phyloP scores from a whole-genome alignment of 805 yeast species.

The Kuraishia borneana region DNA sequence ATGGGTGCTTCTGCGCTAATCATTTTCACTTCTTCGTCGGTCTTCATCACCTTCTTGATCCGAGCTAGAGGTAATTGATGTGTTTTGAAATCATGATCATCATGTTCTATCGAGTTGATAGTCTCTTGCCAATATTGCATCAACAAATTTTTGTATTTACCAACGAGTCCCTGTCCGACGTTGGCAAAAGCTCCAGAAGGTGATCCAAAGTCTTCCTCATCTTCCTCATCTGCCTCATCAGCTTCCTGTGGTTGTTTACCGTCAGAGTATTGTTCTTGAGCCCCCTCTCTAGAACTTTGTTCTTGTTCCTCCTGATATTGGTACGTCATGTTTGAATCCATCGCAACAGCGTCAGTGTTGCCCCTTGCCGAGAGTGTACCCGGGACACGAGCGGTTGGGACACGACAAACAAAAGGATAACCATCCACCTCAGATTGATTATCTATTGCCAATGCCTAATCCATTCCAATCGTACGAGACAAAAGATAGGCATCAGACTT shows the following conservation, averaged over 20 bases:
- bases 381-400: neutral
- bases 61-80: conserved; percentile 94
- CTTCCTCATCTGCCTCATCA: conserved; percentile 22
- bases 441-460: conserved; percentile 11
- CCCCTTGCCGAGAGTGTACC: neutral
- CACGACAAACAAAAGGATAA: neutral
- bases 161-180: conserved; percentile 86
- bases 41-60: conserved; percentile 95
- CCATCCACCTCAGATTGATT: too few relatives aligned
- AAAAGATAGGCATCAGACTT: conserved; percentile 36
- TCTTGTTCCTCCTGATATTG: neutral
- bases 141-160: conserved; percentile 77
- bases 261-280: conserved; percentile 5
- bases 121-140: conserved; percentile 97
- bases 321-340: neutral
- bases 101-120: conserved; percentile 80
- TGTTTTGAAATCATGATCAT: conserved; percentile 83
- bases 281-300: conserved; percentile 8
- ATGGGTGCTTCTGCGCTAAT: conserved; percentile 98
- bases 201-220: conserved; percentile 21
- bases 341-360: neutral
- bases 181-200: conserved; percentile 37
- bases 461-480: conserved; percentile 20
- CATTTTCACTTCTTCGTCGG: conserved; percentile 96
- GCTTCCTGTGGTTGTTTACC: conserved; percentile 19